Evolutionary conservation across 1,284 basidiomycete species (phyloP).

Genomic region (Rhodotorula sp.): DNA sequence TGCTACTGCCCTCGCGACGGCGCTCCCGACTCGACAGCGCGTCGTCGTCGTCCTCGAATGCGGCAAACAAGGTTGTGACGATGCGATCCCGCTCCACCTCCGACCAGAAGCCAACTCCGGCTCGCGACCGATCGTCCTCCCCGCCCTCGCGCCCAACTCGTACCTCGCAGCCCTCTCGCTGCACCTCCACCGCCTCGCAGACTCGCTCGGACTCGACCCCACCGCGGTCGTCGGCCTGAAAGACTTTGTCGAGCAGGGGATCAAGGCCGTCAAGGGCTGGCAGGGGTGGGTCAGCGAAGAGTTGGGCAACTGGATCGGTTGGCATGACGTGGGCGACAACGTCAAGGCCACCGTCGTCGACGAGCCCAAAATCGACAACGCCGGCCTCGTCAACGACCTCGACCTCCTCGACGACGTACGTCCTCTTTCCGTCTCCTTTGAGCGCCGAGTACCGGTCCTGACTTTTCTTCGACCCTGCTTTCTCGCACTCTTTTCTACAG

Average conservation of each 20-base stretch:
- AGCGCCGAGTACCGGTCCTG: background rate
- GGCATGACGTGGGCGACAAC: conserved; percentile 13
- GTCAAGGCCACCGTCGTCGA: conserved; percentile 20
- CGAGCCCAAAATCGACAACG: background rate
- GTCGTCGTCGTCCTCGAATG: conserved; percentile 38
- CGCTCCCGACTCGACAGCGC: background rate
- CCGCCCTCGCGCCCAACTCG: conserved; percentile 28
- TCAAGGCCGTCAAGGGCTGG: conserved; percentile 38
- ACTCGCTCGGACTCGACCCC: conserved; percentile 14
- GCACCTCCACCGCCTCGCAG: conserved; percentile 38
- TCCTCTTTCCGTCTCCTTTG: background rate
- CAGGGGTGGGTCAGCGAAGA: conserved; percentile 37
- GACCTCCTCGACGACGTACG: conserved; percentile 32
- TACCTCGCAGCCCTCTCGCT: conserved; percentile 35
- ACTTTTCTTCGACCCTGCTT: no score
- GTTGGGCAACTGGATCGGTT: conserved; percentile 34
- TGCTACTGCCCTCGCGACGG: background rate
- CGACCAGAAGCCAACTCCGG: background rate
- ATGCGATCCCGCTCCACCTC: background rate
- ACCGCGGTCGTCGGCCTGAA: conserved; percentile 12
- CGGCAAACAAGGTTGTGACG: conserved; percentile 15
- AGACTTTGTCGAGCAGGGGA: conserved; percentile 15
- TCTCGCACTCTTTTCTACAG: background rate
- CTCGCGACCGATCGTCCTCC: conserved; percentile 9
- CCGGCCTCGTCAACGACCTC: conserved; percentile 22